phyloP scores from a whole-genome alignment of 2,329 filamentous ascomycete genomes.

The Apiospora rasikravindrae region DNA sequence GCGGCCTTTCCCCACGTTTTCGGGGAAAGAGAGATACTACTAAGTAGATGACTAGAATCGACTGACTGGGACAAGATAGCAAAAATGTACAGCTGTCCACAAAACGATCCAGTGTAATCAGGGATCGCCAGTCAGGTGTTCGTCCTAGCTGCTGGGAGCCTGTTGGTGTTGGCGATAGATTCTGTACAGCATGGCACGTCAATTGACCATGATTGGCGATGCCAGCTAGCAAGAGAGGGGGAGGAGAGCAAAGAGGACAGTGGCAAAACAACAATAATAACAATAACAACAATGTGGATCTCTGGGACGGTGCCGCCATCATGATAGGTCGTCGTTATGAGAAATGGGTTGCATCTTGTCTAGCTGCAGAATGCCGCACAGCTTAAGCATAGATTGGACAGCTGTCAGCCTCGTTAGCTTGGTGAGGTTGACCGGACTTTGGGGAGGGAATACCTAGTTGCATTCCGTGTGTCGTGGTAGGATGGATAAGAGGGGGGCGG shows the following conservation, averaged over 20 bases:
- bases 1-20: conserved; percentile 10
- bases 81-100: not conserved
- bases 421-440: conserved; percentile 1
- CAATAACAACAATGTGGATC: not conserved
- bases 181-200: not conserved
- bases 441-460: not conserved
- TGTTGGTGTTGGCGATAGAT: not conserved
- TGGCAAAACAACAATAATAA: not conserved
- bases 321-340: not conserved
- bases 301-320: not conserved
- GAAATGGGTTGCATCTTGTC: not conserved
- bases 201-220: not conserved
- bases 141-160: not conserved
- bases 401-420: conserved; percentile 14
- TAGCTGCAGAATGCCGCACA: conserved; percentile 12
- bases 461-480: conserved; percentile 3
- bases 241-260: not conserved
- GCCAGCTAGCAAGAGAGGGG: not conserved
- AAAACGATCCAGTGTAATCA: not conserved
- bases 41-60: not conserved
- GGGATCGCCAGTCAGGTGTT: conserved; percentile 1
- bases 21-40: not conserved
- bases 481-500: not conserved
- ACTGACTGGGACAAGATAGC: not conserved
- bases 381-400: not conserved